Conservation (phyloP, 805 yeast species). For the Monosporozyma siamensis region DNA sequence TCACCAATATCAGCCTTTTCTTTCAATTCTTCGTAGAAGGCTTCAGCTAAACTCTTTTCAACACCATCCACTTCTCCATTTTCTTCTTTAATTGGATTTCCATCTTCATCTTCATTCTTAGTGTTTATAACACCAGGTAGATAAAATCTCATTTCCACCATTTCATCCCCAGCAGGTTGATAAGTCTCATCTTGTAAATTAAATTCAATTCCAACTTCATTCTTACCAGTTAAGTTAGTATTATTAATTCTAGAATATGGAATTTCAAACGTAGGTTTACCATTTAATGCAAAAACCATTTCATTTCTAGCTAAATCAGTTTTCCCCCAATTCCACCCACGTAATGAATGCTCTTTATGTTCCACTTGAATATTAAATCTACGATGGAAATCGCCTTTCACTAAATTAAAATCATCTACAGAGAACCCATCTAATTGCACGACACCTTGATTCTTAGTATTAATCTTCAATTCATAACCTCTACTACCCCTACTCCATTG, state of each 20-base stretch:
- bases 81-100: slow-evolving; percentile 4
- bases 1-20: slow-evolving; percentile 92
- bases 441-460: slow-evolving; percentile 81
- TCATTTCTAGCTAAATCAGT: slow-evolving; percentile 89
- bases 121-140: slow-evolving; percentile 72
- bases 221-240: slow-evolving; percentile 81
- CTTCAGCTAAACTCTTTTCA: slow-evolving; percentile 60
- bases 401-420: slow-evolving; percentile 63
- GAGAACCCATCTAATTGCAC: slow-evolving; percentile 89
- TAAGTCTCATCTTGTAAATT: slow-evolving; percentile 46
- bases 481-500: slow-evolving; percentile 91
- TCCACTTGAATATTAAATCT: slow-evolving; percentile 68
- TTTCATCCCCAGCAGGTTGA: slow-evolving; percentile 81
- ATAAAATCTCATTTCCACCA: slow-evolving; percentile 89
- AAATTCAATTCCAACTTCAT: slow-evolving; percentile 88
- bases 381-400: slow-evolving; percentile 77
- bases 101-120: slow-evolving; percentile 22
- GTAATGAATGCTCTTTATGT: slow-evolving; percentile 77
- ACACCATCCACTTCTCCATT: slow-evolving; percentile 14
- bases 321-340: slow-evolving; percentile 99
- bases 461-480: slow-evolving; percentile 82
- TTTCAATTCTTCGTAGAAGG: slow-evolving; percentile 82
- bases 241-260: slow-evolving; percentile 76
- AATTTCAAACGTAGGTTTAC: slow-evolving; percentile 84
- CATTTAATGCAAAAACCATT: slow-evolving; percentile 73